Base-by-base conservation (phyloP, 768 basidiomycete species). In the Termitomyces sp. region DNA sequence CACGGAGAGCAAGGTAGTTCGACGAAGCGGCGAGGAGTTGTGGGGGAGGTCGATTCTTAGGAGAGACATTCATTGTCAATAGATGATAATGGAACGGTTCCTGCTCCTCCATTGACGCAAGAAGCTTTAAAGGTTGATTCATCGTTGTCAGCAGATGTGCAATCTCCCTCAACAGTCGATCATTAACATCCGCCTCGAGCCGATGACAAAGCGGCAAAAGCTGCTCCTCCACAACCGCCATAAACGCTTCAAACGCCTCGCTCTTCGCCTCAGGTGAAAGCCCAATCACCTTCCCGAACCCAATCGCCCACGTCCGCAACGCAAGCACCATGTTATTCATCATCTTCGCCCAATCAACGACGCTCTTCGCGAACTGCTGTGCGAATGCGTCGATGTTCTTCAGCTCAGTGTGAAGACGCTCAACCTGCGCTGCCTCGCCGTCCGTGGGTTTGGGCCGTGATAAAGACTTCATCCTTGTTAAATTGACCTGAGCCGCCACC, bases 1-100 rank as follows among this genome's bases (percentile, higher is more conserved):
- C n/a, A n/a, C n/a, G n/a, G n/a, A n/a, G n/a, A n/a, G n/a, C 91
- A 22, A 91, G 76, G 68, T 92, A 94, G 49, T 88, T 86, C 43
- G 84, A 82, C 1, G 88, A 91, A 6, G 89, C 89, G 24, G 87
- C 84, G 22, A 90, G 75, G 12, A 93, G 81, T 4, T 85, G 70
- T 0, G 83, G 74, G 1, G 89, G 81, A 0, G 90, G 89, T 3
- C 89, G 80, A 46, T 85, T 84, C 65, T 88, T 86, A 1, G 78
- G 62, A 39, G 80, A 76, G 39, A 86, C 76, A 22, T 82, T 84
- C 71, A 87, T 81, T 55, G 86, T 86, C 52, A 91, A 76, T 4
- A 92, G 79, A 56, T 83, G 82, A 50, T 81, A 79, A 64, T 93
- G 91, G 16, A 86, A 79, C 2, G 89, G 88, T 44, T 87, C 85